phyloP scores from a whole-genome alignment of 2,329 filamentous ascomycete species.

The Aspergillus quadricinctus region DNA sequence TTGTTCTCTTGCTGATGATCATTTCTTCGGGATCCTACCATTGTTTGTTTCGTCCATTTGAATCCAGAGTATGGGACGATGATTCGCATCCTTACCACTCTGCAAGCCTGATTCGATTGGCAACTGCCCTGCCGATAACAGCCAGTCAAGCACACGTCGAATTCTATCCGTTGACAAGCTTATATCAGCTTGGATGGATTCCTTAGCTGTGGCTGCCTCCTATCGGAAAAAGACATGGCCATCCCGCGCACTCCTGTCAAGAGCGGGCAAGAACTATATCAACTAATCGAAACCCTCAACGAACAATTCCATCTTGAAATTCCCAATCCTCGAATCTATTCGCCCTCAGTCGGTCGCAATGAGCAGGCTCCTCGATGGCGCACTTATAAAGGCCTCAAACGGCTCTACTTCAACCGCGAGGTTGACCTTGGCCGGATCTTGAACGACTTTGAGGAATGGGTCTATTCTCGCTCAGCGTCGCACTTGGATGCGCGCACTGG shows the following conservation, averaged over 20 bases:
- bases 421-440: slow-evolving; percentile 22
- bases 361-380: slow-evolving; percentile 17
- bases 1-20: not conserved
- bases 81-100: not conserved
- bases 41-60: not conserved
- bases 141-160: not conserved
- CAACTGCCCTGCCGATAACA: not conserved
- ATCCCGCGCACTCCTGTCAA: slow-evolving; percentile 20
- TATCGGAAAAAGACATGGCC: slow-evolving; percentile 3
- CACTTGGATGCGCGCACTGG: slow-evolving; percentile 10
- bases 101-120: not conserved
- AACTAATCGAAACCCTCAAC: slow-evolving; percentile 32
- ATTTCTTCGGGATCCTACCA: not conserved
- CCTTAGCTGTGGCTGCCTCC: not conserved
- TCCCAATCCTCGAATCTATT: slow-evolving; percentile 19
- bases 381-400: slow-evolving; percentile 25
- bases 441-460: slow-evolving; percentile 30
- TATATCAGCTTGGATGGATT: not conserved
- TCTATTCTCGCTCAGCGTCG: slow-evolving; percentile 8
- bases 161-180: not conserved
- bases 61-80: not conserved
- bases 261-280: slow-evolving; percentile 19
- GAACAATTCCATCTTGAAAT: slow-evolving; percentile 31
- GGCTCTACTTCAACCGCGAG: slow-evolving; percentile 26
- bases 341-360: slow-evolving; percentile 11